phyloP scores from a whole-genome alignment of 2,329 filamentous ascomycete species.

The Alternaria gaisen region DNA sequence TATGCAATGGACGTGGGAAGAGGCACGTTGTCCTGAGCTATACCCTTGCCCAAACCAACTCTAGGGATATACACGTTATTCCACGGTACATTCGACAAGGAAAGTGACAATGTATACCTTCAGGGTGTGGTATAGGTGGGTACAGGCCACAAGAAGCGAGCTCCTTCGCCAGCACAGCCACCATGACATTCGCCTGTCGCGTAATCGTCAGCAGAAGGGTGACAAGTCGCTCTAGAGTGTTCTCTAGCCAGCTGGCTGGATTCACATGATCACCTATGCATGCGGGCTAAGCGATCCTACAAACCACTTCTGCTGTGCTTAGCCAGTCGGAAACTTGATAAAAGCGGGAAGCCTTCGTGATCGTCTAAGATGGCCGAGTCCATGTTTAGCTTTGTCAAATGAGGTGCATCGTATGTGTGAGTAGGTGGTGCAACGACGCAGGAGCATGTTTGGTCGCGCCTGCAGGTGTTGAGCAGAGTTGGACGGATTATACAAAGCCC shows the following conservation, averaged over 20 bases:
- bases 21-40: no score
- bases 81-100: no score
- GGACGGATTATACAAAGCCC: not conserved
- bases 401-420: constrained; percentile 19
- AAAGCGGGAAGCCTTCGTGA: constrained; percentile 34
- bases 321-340: constrained; percentile 43
- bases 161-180: not conserved
- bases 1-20: not conserved
- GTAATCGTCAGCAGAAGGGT: not conserved
- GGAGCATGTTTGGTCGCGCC: constrained; percentile 8
- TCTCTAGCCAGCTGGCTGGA: constrained; percentile 7
- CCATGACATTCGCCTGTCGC: not conserved
- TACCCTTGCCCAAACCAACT: no score
- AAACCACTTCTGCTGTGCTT: constrained; percentile 28
- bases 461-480: not conserved
- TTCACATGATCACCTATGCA: constrained; percentile 41
- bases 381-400: constrained; percentile 25
- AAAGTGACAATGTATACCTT: no score
- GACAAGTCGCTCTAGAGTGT: not conserved
- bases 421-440: constrained; percentile 35
- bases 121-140: no score
- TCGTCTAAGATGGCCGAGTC: constrained; percentile 24
- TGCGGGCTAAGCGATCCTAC: constrained; percentile 44
- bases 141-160: no score
- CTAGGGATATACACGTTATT: no score